Percentiles rank a stretch among this genome's conserved stretches.
These are phyloP conservation scores for Boletales sp. DNA, from an alignment of 768 basidiomycete species.

Conservation along the genomic window DNA sequence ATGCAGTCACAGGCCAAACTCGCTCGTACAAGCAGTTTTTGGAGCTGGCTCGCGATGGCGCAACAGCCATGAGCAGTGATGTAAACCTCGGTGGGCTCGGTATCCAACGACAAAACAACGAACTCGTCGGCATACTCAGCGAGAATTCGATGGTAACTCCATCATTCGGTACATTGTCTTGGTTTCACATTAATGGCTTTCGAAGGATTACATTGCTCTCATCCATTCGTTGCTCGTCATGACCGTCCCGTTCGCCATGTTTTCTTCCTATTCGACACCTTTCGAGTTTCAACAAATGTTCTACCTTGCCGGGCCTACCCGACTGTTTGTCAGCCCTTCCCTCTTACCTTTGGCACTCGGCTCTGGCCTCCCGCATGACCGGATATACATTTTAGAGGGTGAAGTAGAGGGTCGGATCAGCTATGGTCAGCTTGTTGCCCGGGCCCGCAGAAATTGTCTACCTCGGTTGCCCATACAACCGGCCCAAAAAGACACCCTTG, in stretches of 20 bases:
- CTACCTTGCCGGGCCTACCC: constrained; percentile 45
- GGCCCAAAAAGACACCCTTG: constrained; percentile 52
- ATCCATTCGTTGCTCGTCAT: constrained; percentile 46
- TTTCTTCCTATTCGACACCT: constrained; percentile 53
- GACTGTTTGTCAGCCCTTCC: constrained; percentile 49
- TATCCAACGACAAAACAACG: constrained; percentile 41
- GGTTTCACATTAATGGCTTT: no score
- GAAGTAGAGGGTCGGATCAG: constrained; percentile 37
- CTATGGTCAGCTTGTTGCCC: constrained; percentile 43
- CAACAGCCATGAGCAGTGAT: constrained; percentile 54
- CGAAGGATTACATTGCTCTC: constrained; percentile 52
- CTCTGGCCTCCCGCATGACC: constrained; percentile 36
- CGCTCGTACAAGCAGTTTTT: constrained; percentile 47
- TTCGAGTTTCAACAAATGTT: constrained; percentile 54
- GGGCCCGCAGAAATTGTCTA: constrained; percentile 34
- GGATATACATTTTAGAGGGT: constrained; percentile 51
- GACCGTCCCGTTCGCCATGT: constrained; percentile 50
- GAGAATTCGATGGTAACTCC: constrained; percentile 58
- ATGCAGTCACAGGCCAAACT: constrained; percentile 47
- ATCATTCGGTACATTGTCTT: background rate
- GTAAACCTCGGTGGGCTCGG: constrained; percentile 53
- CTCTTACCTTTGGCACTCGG: constrained; percentile 40
- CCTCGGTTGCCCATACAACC: constrained; percentile 42
- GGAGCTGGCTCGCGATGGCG: constrained; percentile 48
- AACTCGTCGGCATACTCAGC: constrained; percentile 67